Evolutionary conservation across 1,139 yeast species (phyloP).

Genomic region (Starmera stellimalicola): DNA sequence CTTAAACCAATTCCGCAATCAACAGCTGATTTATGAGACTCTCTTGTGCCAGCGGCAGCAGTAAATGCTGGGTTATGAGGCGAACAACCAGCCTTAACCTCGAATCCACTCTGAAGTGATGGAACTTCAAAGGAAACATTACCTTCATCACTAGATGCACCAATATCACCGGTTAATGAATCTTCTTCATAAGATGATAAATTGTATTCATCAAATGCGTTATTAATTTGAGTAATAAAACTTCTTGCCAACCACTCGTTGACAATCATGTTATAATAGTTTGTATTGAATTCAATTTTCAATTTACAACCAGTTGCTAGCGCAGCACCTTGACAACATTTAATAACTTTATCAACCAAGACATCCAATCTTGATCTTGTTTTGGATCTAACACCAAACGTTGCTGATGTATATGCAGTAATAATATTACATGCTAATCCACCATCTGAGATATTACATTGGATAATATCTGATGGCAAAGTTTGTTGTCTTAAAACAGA

Average conservation of each 20-base stretch:
- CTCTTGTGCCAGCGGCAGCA: neutral
- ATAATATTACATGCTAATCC: neutral
- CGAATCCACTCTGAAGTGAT: neutral
- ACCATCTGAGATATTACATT: neutral
- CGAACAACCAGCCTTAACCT: neutral
- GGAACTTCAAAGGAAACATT: conserved; percentile 1
- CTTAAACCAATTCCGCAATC: neutral
- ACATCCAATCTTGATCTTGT: neutral
- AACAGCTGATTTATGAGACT: neutral
- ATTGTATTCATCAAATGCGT: neutral
- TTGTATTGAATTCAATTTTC: neutral
- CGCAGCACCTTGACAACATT: neutral
- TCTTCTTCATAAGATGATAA: neutral
- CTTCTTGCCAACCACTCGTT: neutral
- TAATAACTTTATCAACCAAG: neutral
- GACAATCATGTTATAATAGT: neutral
- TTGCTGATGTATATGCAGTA: neutral
- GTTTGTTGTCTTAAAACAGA: conserved; percentile 1
- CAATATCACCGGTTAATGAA: neutral
- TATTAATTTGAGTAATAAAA: neutral
- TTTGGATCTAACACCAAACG: neutral
- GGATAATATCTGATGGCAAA: neutral
- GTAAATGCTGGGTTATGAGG: neutral
- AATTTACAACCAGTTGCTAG: conserved; percentile 1
- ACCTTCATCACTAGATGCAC: neutral